Evolutionary conservation across 2,329 filamentous ascomycete genomes (phyloP), one percentile per base, ranked within the genome.

Genomic region (Shiraia sp.): DNA sequence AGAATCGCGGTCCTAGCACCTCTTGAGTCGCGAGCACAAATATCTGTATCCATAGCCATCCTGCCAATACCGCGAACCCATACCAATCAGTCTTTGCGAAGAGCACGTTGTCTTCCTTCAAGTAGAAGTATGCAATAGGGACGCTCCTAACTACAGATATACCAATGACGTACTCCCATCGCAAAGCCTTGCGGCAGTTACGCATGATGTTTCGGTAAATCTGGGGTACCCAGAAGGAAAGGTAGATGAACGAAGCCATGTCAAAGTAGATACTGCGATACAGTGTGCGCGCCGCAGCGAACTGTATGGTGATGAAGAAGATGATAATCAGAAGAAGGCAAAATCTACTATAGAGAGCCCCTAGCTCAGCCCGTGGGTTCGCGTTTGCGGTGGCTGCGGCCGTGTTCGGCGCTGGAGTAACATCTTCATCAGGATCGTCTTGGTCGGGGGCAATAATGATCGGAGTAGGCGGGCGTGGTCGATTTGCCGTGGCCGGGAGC

Each of bases 191-290:
- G 28, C 91, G 88, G 68, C 90, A 96, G 70, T 96, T 96, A 39
- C 92, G 88, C 70, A 88, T 83, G 38, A 87, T 78, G 66, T 99
- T 99, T 49, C 93, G 88, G 63, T 87, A 82, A 54, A 97, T 95
- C 67, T 99, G 93, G 0, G 93, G 92, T 1, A 85, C 65, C 92
- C 92, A 97, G 63, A 96, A 85, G 14, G 91, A 96, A 31, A 96
- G 80, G 65, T 96, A 96, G 38, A 80, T 53, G 57, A 92, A 82
- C 2, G 81, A 78, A 15, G 95, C 72, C 2, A 77, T 51, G 63
- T 91, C 77, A 48, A 77, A 76, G 65, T 83, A 86, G 29, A 76
- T 63, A 2, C 74, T 73, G 16, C 78, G 76, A 2, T 79, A 61
- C 1, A 72, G 69, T 3, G 72, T 68, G 47, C 81, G 80, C 69